Base-by-base conservation (phyloP, 169 alveolate species). In the Neospora caninum region DNA sequence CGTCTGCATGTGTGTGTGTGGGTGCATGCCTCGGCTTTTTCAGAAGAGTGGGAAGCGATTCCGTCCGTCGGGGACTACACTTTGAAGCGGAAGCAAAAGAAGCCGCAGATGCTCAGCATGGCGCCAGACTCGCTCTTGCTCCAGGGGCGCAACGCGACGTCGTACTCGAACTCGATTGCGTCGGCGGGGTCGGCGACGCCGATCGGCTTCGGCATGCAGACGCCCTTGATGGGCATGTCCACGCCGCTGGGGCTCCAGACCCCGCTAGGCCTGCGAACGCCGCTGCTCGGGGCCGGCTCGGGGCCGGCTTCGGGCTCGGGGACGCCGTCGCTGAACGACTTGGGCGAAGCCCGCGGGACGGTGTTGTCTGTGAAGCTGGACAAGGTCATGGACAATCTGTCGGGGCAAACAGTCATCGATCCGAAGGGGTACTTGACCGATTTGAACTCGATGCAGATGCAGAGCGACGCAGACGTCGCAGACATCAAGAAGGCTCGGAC, bases 21-120 rank as follows among this genome's bases (percentile, higher is more conserved):
- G 22, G 34, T 69, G 82, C 22, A 9, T 34, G 4, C 18, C 82
- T 69, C 39, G 34, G n/a, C n/a, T n/a, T 34, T 69, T 69, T 31
- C 95, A 45, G 99, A 98, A 80, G 99, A 99, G 96, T 99, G 99
- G 99, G 99, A 99, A 93, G 96, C 98, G 31, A 98, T 99, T 38
- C 99, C 99, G 31, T 99, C 98, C 54, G 98, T 98, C 58, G 99
- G 98, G 78, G 99, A 99, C 95, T 97, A 96, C 88, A 97, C 99
- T 82, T 95, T 80, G 87, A 93, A 94, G 31, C 92, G 94, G 53
- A 95, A 96, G 93, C 98, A 97, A 93, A 98, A 98, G 96, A 98
- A 99, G 95, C 96, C 95, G 80, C 97, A 73, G 86, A 49, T 89
- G 93, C 88, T 94, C 54, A 92, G 91, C 2, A 92, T 92, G 34